Evolutionary conservation across 2,329 filamentous ascomycete species (phyloP), one percentile per base, ranked within the genome.

Genomic region (Penicillium rolfsii): DNA sequence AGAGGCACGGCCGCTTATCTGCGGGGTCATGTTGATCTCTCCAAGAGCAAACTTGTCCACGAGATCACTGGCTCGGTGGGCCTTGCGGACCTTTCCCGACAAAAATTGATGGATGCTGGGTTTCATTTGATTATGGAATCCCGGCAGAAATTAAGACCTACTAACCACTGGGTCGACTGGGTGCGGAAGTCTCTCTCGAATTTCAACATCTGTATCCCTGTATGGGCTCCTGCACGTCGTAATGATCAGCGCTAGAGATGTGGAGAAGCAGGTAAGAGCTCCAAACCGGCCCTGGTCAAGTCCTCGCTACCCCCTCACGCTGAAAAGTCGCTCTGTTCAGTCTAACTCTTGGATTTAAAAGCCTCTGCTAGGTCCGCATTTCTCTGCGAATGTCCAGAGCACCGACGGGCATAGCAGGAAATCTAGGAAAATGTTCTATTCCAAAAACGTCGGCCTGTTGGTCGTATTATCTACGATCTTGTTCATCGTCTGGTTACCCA

Each of bases 261-360:
- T 67, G 70, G 73, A 74, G 71, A 74, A 74, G 28, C 61, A 70
- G 70, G 72, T 74, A 71, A 41, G 64, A 57, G 2, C 53, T 57
- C 46, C 46, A 40, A 35, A 36, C 43, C 24, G 33, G 52, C 48
- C 55, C 43, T 56, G 53, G 52, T 46, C 50, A 36, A 43, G 24
- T 40, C 43, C 43, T 24, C 49, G 56, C 54, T 35, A 16, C 56
- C 33, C 35, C 52, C 28, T 54, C 43, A 22, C 38, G 16, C 41
- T 54, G 40, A 22, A 35, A 35, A 41, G 40, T 43, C 41, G 46
- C 49, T 57, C 49, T 46, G 30, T 54, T 58, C 36, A 46, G 46
- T 19, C 56, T 57, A 28, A 43, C 56, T 60, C 43, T 49, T n/a
- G 24, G 36, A 9, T n/a, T n/a, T 6, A 11, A 38, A 59, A 71